Evolutionary conservation across 306 rosid genomes (phyloP).

Genomic region (Cicer yamashitae): DNA sequence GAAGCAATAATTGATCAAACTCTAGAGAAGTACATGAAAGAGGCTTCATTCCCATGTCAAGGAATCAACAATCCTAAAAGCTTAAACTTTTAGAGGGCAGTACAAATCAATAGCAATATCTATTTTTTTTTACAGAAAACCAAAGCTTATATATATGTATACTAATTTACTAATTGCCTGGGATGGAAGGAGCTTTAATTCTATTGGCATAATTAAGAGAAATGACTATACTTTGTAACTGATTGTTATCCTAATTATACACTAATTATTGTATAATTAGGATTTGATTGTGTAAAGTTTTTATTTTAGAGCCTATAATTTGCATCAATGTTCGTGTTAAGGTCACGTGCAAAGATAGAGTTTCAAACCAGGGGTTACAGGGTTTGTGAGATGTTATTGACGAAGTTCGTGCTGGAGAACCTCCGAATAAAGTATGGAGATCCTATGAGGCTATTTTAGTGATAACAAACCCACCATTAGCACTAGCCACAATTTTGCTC

Average conservation of each 20-base stretch:
- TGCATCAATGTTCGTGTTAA: not conserved
- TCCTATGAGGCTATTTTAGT: no score
- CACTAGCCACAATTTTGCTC: not conserved
- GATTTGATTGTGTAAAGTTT: not conserved
- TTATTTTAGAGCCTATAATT: not conserved
- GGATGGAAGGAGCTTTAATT: slow-evolving; percentile 63
- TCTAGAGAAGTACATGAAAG: slow-evolving; percentile 5
- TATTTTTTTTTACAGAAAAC: not conserved
- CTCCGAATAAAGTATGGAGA: no score
- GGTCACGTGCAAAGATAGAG: no score
- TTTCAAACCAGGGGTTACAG: no score
- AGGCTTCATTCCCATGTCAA: slow-evolving; percentile 26
- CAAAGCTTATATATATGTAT: not conserved
- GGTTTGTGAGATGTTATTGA: no score
- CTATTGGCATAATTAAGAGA: not conserved
- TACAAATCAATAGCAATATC: not conserved
- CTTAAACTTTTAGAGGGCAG: slow-evolving; percentile 3
- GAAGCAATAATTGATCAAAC: slow-evolving; percentile 28
- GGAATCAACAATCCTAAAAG: slow-evolving; percentile 6
- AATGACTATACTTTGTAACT: not conserved
- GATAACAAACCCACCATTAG: no score
- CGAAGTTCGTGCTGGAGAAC: no score
- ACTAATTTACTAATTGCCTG: slow-evolving; percentile 52
- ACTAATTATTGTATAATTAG: not conserved
- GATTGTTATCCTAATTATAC: no score